Evolutionary conservation across 768 basidiomycete genomes (phyloP), one percentile per base, ranked within the genome.

Genomic region (Leccinum broughii): DNA sequence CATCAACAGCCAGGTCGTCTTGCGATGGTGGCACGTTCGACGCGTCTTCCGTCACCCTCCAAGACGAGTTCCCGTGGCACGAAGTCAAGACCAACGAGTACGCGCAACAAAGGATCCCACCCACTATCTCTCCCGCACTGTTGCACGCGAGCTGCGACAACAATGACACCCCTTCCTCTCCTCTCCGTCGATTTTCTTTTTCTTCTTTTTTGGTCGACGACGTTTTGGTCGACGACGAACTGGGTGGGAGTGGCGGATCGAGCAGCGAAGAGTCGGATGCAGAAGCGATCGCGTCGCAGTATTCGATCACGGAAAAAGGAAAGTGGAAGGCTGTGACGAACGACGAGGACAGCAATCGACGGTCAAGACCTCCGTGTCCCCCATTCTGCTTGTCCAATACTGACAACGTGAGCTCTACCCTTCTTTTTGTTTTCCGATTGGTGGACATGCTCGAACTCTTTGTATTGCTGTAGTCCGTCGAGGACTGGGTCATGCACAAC

Each of bases 401-500:
- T 8, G 1, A 54, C n/a, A 51, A 41, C 22, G 70, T 67, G 54
- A 51, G 66, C 62, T 13, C 37, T 24, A 8, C 26, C 14, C 17
- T 22, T 9, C 41, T 4, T 22, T 52, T 51, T 3, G 10, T 10
- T 20, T 44, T 11, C 41, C n/a, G 41, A 32, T 15, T 8, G 1
- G 6, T 39, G 13, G 3, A 15, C 24, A 20, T 2, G 14, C 49
- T 49, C 20, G 13, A 55, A 54, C 26, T 10, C 7, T 44, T 20
- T 44, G 3, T 6, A 6, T 50, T 35, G 7, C 13, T 57, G 6
- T 30, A 75, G 72, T 37, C 63, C 9, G 56, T 52, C 0, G 60
- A 54, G 2, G 63, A 71, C 6, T 73, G 72, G 72, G 64, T 66
- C 0, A 13, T 30, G 11, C 68, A 73, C 32, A 73, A 56, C 22